phyloP scores from a whole-genome alignment of 495 filamentous ascomycete species.

The Penicillium ochrochloron region DNA sequence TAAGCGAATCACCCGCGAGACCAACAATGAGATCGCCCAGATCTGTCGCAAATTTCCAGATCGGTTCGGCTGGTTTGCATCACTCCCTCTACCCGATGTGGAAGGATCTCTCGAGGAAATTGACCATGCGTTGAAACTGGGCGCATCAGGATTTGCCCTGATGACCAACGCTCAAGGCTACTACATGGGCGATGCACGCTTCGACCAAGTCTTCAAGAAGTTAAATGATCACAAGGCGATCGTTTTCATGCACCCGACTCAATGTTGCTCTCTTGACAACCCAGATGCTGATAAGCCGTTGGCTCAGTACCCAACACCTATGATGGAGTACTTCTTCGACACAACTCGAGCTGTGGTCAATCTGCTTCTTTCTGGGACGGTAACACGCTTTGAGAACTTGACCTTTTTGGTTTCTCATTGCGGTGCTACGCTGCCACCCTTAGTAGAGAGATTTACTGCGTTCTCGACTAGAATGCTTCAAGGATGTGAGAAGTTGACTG shows the following conservation, averaged over 20 bases:
- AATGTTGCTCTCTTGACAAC: slow-evolving; percentile 10
- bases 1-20: not conserved
- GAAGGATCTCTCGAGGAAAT: slow-evolving; percentile 14
- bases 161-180: slow-evolving; percentile 11
- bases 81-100: slow-evolving; percentile 5
- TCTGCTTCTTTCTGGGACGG: slow-evolving; percentile 7
- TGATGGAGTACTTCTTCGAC: slow-evolving; percentile 12
- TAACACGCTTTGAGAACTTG: slow-evolving; percentile 8
- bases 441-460: slow-evolving; percentile 6
- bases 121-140: slow-evolving; percentile 10
- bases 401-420: slow-evolving; percentile 12
- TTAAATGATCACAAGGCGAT: slow-evolving; percentile 4
- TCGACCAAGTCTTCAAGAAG: slow-evolving; percentile 10
- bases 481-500: not conserved
- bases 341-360: slow-evolving; percentile 11
- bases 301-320: slow-evolving; percentile 9
- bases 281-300: slow-evolving; percentile 7
- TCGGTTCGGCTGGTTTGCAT: slow-evolving; percentile 10
- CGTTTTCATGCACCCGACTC: slow-evolving; percentile 14
- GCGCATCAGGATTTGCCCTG: slow-evolving; percentile 7
- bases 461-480: slow-evolving; percentile 7
- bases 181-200: slow-evolving; percentile 12
- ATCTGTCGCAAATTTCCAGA: slow-evolving; percentile 3
- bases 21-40: not conserved
- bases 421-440: slow-evolving; percentile 7